These are phyloP conservation scores for Globisporangium megalacanthum DNA, from an alignment of 352 stramenopile species.

Conservation along the genomic window DNA sequence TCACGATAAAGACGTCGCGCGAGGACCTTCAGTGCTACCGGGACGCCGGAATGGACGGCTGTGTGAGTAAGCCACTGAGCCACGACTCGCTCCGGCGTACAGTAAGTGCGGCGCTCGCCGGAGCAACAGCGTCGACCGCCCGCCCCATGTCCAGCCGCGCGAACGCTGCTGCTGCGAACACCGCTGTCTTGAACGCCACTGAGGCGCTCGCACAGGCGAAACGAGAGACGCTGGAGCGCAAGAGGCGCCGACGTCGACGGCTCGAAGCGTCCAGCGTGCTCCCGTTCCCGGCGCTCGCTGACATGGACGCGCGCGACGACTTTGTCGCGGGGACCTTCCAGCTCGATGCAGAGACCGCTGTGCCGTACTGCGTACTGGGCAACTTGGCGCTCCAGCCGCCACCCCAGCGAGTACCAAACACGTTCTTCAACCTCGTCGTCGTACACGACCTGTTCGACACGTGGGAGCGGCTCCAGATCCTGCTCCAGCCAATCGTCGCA, in stretches of 20 bases:
- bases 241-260: constrained; percentile 22
- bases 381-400: constrained; percentile 13
- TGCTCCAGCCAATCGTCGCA: constrained; percentile 85
- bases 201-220: constrained; percentile 41
- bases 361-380: constrained; percentile 91
- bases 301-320: constrained; percentile 50
- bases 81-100: constrained; percentile 63
- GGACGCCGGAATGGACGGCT: constrained; percentile 89
- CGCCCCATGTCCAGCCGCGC: neutral
- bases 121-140: neutral
- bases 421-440: constrained; percentile 93
- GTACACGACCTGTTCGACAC: constrained; percentile 96
- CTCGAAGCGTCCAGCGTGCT: constrained; percentile 39
- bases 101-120: constrained; percentile 69
- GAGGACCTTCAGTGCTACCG: constrained; percentile 86
- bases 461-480: constrained; percentile 92
- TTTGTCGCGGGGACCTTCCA: constrained; percentile 69
- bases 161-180: neutral
- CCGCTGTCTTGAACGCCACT: constrained; percentile 25
- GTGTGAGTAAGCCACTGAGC: constrained; percentile 79
- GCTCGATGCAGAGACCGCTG: constrained; percentile 89
- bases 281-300: constrained; percentile 34
- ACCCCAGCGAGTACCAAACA: constrained; percentile 19
- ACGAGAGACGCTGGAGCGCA: constrained; percentile 33
- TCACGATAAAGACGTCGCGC: constrained; percentile 51